Evolutionary conservation across 2,329 filamentous ascomycete genomes (phyloP).

Genomic region (Sclerotinia subarctica): DNA sequence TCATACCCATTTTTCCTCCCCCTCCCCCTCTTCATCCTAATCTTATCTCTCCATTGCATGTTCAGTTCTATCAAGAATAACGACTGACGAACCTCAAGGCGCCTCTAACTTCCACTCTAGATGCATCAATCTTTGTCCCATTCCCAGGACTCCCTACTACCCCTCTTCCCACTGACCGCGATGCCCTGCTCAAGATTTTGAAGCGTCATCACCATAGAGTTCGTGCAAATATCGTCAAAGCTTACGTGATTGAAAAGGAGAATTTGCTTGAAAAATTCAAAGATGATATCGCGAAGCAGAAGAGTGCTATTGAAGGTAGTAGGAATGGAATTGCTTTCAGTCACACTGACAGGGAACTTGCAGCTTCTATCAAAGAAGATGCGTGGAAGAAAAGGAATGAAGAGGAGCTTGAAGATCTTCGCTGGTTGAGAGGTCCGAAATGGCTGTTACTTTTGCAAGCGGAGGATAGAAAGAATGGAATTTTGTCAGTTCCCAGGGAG

Average conservation of each 20-base stretch:
- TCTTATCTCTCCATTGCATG: not conserved
- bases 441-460: constrained; percentile 7
- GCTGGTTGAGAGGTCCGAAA: not conserved
- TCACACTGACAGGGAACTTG: not conserved
- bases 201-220: constrained; percentile 30
- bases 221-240: constrained; percentile 25
- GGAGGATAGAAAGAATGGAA: not conserved
- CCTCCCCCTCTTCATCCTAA: not conserved
- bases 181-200: constrained; percentile 28
- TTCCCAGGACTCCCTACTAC: constrained; percentile 26
- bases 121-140: constrained; percentile 32
- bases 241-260: constrained; percentile 23
- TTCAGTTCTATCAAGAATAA: not conserved
- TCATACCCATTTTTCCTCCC: not conserved
- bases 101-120: constrained; percentile 16
- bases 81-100: not conserved
- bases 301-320: not conserved
- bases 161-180: constrained; percentile 11
- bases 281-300: not conserved
- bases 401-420: not conserved
- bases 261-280: not conserved
- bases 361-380: not conserved
- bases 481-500: constrained; percentile 22
- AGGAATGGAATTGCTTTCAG: not conserved
- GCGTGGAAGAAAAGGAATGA: not conserved